Base-by-base conservation (phyloP, 306 rosid genomes). In the Oxytropis ochrocephala region DNA sequence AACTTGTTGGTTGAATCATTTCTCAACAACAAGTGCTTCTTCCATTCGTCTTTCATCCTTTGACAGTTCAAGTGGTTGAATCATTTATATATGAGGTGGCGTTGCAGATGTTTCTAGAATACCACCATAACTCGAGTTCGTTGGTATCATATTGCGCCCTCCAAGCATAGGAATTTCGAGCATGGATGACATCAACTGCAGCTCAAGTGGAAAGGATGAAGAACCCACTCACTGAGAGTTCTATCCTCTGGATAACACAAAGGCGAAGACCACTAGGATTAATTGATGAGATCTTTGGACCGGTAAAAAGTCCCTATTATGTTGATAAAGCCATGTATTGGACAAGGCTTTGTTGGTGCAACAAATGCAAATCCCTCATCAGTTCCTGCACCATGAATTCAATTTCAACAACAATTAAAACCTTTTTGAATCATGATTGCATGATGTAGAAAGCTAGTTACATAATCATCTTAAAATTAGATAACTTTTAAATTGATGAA, bases 1-100 rank as follows among this genome's bases (percentile, higher is more conserved):
- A 94, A 91, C 88, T 94, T 94, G 84, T 94, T 94, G 78, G 99
- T 94, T n/a, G n/a, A n/a, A n/a, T n/a, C n/a, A n/a, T n/a, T 84
- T 85, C 74, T 67, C 85, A 67, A 76, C 83, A 75, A 74, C 74
- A 29, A 77, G 71, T 2, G 69, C 79, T 74, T 90, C 99, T 79
- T 91, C 97, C 24, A 58, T 69, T 8, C 63, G 67, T 68, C 78
- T 81, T 79, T 87, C 97, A 38, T 94, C 97, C 81, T 86, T 85
- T 0, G 74, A 8, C 32, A 85, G 14, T 3, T 84, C 86, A 5
- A 82, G 85, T 1, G 89, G 83, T 55, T 63, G 96, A 80, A 84
- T 64, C 74, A 88, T 85, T 77, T 88, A 92, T 67, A 88, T 49
- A 14, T 83, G 84, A 70, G 84, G 95, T 3, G 3, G 95, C 3